Evolutionary conservation across 2,329 filamentous ascomycete genomes (phyloP), one percentile per base, ranked within the genome.

Genomic region (Dothistroma septosporum): DNA sequence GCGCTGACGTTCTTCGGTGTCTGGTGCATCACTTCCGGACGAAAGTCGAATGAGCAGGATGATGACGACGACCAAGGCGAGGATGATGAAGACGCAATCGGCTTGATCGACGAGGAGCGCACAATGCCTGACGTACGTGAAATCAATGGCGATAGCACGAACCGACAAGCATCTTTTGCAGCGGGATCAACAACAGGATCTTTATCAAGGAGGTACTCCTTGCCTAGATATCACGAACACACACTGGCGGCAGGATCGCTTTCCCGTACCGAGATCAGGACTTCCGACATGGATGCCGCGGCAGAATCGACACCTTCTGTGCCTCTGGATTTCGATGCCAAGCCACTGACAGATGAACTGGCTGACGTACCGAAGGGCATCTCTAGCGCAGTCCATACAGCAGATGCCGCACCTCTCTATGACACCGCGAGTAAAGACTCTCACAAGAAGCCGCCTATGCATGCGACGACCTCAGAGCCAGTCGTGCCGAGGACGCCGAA

Each of bases 11-110:
- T 99, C 75, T 87, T 93, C 61, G 94, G 94, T 10, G 94, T 99
- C n/a, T 97, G 94, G 76, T 84, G 97, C 67, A 97, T 99, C 71
- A 97, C 94, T 1, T 96, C 89, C 70, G 92, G 91, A 57, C 83
- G 92, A 67, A 79, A 76, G 14, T 77, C 80, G 11, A 83, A 83
- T 19, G 79, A 83, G n/a, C 82, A 85, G 2, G 82, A 85, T 3
- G 82, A 85, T 3, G 84, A 87, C 8, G 82, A 84, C 14, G 72
- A 76, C 11, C 59, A 71, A 19, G 71, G 66, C 6, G 65, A 55
- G 35, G 62, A 59, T 19, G 76, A 78, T 48, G 75, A 76, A 62
- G 76, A 79, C 44, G 73, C 72, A 1, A 78, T 80, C 57, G 70
- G 75, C 54, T 71, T 80, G 5, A 63, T 75, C n/a, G 70, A 75